Evolutionary conservation across 768 basidiomycete species (phyloP).

Genomic region (Phylloporus sp.): DNA sequence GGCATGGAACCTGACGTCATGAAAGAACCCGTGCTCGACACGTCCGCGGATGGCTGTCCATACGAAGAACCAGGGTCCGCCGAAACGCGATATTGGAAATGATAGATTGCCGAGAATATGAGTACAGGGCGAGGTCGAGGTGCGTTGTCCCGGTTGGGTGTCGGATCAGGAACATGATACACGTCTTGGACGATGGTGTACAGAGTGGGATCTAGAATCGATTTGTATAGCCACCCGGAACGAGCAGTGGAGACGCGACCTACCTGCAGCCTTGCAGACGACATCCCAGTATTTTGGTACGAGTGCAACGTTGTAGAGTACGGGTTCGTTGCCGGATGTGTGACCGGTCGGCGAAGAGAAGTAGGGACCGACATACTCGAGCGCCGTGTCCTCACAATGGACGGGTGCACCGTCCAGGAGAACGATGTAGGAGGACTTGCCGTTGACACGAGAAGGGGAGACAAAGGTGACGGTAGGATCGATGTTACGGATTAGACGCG

Average conservation of each 20-base stretch:
- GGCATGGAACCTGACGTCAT: slow-evolving; percentile 13
- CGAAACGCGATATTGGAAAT: slow-evolving; percentile 41
- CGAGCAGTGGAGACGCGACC: slow-evolving; percentile 11
- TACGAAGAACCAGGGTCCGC: slow-evolving; percentile 6
- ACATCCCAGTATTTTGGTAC: slow-evolving; percentile 63
- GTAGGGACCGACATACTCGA: slow-evolving; percentile 31
- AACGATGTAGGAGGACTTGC: slow-evolving; percentile 54
- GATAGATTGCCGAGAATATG: slow-evolving; percentile 56
- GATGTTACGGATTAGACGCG: slow-evolving; percentile 53
- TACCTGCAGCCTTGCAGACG: slow-evolving; percentile 53
- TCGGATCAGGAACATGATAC: slow-evolving; percentile 25
- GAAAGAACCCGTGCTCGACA: slow-evolving; percentile 10
- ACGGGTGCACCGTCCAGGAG: slow-evolving; percentile 44
- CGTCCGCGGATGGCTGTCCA: slow-evolving; percentile 9
- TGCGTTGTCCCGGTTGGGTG: slow-evolving; percentile 16
- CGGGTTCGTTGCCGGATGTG: slow-evolving; percentile 24
- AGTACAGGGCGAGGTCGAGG: slow-evolving; percentile 27
- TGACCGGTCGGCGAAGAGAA: slow-evolving; percentile 28
- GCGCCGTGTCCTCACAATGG: slow-evolving; percentile 45
- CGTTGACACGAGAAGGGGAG: slow-evolving; percentile 43
- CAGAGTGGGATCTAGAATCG: slow-evolving; percentile 53
- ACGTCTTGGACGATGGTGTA: slow-evolving; percentile 68
- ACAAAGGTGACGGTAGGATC: slow-evolving; percentile 66
- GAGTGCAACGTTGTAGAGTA: slow-evolving; percentile 56
- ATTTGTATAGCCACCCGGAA: not conserved